A percentile compares a stretch with the other conserved stretches of the same genome.
phyloP scores from a whole-genome alignment of 129 eudicot genomes.

The Ambrosia trifida region DNA sequence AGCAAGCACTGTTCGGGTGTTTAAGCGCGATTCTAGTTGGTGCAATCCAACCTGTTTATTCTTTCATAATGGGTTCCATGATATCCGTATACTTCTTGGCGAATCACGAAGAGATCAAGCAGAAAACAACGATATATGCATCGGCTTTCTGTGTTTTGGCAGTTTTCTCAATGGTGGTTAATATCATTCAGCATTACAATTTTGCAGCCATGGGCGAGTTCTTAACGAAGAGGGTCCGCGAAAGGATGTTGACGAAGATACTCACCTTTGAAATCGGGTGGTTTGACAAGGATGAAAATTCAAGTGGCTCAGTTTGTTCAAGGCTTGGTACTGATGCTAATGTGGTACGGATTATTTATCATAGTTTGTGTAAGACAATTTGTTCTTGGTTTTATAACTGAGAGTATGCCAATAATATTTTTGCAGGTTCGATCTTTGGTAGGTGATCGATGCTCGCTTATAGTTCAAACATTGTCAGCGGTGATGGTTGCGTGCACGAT shows the following conservation, averaged over 20 bases:
- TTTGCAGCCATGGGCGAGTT: conserved; percentile 94
- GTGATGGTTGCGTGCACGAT: conserved; percentile 70
- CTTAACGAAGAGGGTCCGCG: conserved; percentile 85
- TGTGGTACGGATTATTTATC: conserved; percentile 55
- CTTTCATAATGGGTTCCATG: conserved; percentile 85
- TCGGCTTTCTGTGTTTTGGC: conserved; percentile 69
- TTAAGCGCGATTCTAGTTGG: conserved; percentile 65
- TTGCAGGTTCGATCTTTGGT: conserved; percentile 81
- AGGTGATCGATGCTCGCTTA: conserved; percentile 74
- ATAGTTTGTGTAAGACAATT: background rate
- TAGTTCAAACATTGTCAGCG: conserved; percentile 78
- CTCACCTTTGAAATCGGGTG: conserved; percentile 93
- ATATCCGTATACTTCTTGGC: conserved; percentile 75
- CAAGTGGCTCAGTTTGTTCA: conserved; percentile 86
- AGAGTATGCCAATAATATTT: conserved; percentile 9
- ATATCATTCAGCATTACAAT: conserved; percentile 72
- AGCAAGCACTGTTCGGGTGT: conserved; percentile 60
- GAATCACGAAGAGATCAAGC: conserved; percentile 63
- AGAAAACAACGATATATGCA: conserved; percentile 59
- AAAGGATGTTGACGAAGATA: conserved; percentile 83
- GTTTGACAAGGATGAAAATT: conserved; percentile 85
- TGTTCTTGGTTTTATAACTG: background rate
- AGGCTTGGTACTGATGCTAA: conserved; percentile 90
- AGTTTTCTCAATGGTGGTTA: conserved; percentile 52
- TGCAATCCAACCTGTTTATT: conserved; percentile 79